These are phyloP conservation scores for Gastroboletus turbinatus DNA, from an alignment of 1,284 basidiomycete genomes.

Conservation along the genomic window DNA sequence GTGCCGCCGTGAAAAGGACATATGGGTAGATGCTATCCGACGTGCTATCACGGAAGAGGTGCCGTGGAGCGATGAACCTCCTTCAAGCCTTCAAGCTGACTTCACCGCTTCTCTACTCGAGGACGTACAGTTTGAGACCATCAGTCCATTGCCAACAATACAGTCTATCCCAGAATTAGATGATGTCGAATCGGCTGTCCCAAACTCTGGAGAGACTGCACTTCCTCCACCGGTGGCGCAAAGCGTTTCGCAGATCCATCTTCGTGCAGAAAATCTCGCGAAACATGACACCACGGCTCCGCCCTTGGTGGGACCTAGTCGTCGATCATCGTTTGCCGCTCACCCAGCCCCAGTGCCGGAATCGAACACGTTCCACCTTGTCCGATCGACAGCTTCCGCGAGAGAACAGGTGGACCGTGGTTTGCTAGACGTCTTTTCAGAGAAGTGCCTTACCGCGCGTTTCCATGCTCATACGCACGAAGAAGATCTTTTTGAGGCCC, in stretches of 20 bases:
- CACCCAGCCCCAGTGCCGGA: slow-evolving; percentile 53
- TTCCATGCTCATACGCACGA: slow-evolving; percentile 58
- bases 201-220: slow-evolving; percentile 3
- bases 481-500: slow-evolving; percentile 61
- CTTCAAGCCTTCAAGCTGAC: slow-evolving; percentile 53
- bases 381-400: slow-evolving; percentile 65
- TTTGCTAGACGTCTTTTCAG: slow-evolving; percentile 68
- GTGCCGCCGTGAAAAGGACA: slow-evolving; percentile 77
- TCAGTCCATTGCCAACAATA: slow-evolving; percentile 52
- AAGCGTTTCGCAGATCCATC: slow-evolving; percentile 9
- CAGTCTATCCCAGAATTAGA: slow-evolving; percentile 60
- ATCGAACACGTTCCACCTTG: slow-evolving; percentile 61
- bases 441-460: slow-evolving; percentile 59
- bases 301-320: slow-evolving; percentile 37
- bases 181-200: slow-evolving; percentile 27
- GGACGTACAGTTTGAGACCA: slow-evolving; percentile 40
- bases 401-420: slow-evolving; percentile 68
- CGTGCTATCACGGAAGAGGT: slow-evolving; percentile 41
- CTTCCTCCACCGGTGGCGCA: slow-evolving; percentile 6
- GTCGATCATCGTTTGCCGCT: slow-evolving; percentile 54
- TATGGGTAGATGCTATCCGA: slow-evolving; percentile 75
- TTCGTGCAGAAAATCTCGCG: slow-evolving; percentile 9
- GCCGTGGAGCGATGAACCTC: slow-evolving; percentile 58
- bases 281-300: slow-evolving; percentile 21
- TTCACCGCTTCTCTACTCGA: slow-evolving; percentile 36